Conservation (phyloP, 192 early-diverging fungal genomes). For the Geranomyces variabilis region DNA sequence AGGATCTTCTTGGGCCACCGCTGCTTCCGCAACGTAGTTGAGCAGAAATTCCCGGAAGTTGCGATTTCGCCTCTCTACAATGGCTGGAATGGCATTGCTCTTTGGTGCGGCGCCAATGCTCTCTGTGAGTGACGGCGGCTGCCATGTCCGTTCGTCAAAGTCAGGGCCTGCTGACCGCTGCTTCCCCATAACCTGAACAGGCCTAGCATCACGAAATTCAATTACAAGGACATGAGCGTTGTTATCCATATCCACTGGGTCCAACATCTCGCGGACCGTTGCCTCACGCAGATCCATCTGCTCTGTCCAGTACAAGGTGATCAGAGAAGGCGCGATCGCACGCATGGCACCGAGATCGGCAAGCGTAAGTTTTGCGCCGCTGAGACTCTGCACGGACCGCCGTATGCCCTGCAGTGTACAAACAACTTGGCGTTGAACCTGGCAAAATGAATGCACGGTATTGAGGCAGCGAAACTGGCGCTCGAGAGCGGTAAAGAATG, state of each 20-base stretch:
- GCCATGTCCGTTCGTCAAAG: background rate
- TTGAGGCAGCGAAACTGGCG: conserved; percentile 32
- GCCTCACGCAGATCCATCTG: conserved; percentile 31
- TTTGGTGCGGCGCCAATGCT: background rate
- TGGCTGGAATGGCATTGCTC: background rate
- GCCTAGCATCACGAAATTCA: conserved; percentile 35
- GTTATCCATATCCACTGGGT: conserved; percentile 17
- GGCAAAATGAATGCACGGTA: conserved; percentile 37
- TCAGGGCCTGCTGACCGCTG: background rate
- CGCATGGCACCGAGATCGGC: conserved; percentile 32
- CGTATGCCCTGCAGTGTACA: conserved; percentile 31
- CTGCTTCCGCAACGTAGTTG: conserved; percentile 1
- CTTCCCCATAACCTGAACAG: conserved; percentile 18
- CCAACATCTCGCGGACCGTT: conserved; percentile 21
- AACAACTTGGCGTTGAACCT: conserved; percentile 36
- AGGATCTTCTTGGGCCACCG: background rate
- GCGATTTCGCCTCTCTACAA: conserved; percentile 22
- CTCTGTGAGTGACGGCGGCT: background rate
- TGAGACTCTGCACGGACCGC: conserved; percentile 22
- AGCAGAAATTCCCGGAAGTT: conserved; percentile 20
- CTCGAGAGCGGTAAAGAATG: conserved; percentile 20
- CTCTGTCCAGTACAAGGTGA: conserved; percentile 31
- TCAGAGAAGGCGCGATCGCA: conserved; percentile 27
- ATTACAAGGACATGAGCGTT: conserved; percentile 32
- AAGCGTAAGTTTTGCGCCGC: conserved; percentile 21